Evolutionary conservation across 2,329 filamentous ascomycete genomes (phyloP), one percentile per base, ranked within the genome.

Genomic region (Colletotrichum abscissum): DNA sequence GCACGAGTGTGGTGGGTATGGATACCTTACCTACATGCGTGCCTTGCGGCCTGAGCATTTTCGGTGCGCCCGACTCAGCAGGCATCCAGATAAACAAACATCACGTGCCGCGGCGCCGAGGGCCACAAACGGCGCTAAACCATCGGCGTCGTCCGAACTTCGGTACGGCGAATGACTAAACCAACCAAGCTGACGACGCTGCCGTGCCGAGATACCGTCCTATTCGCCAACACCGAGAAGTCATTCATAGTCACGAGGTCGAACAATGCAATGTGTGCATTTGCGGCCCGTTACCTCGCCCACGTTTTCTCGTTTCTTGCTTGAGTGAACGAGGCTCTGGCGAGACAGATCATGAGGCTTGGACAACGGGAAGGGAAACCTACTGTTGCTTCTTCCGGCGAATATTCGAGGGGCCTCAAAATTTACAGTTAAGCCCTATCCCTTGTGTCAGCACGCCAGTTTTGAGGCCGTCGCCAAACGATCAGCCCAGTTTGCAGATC

Each of bases 111-210:
- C 14, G 56, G 56, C 26, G 70, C 67, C 67, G 60, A 73, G 67
- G 57, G 26, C n/a, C 33, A 46, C 54, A 65, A 73, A 66, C 9
- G 24, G 69, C 74, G 72, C 74, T 75, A 75, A 74, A 11, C 63
- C 68, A 57, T 75, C 74, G 74, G 74, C 65, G 68, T 75, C 68
- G 74, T 75, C 74, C 74, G 74, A 75, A 69, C 63, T 63, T 52
- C 63, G 68, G 68, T 69, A 63, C 38, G 60, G 55, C 35, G 42
- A 19, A 35, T 56, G 59, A 75, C 67, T 54, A 63, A 58, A 54
- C 52, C 46, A 24, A 52, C 54, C 30, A 49, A 38, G 74, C 74
- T 75, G 74, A 75, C 74, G 74, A 75, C 74, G 67, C 49, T 56
- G 64, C 57, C 38, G 60, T 74, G 67, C 74, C 71, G 74, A 65